Percentiles rank a stretch among this genome's conserved stretches.
These are phyloP conservation scores for Ogataea dorogensis DNA, from an alignment of 805 yeast genomes.

Conservation along the genomic window DNA sequence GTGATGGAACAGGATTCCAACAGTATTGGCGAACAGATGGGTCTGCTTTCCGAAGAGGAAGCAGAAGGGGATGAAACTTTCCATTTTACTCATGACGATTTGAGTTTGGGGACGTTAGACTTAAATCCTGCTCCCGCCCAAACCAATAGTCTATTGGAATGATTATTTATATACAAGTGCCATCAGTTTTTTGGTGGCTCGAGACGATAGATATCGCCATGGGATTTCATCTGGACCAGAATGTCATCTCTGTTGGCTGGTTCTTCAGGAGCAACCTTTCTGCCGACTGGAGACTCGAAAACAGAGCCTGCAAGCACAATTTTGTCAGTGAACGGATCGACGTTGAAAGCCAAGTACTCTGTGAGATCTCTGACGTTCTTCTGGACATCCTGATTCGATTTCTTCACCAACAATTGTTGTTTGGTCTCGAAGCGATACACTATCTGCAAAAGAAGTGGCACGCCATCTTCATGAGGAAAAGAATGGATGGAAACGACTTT, in stretches of 20 bases:
- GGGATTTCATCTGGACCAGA: conserved; percentile 30
- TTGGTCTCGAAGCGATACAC: conserved; percentile 61
- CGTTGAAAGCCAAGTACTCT: conserved; percentile 59
- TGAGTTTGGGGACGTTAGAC: conserved; percentile 23
- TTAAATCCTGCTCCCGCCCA: conserved; percentile 16
- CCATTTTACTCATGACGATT: conserved; percentile 15
- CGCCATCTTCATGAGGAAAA: conserved; percentile 43
- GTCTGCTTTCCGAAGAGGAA: conserved; percentile 26
- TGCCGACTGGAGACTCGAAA: conserved; percentile 54
- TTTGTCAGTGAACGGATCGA: conserved; percentile 59
- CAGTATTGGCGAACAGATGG: conserved; percentile 23
- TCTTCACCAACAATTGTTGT: conserved; percentile 54
- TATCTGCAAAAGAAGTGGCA: conserved; percentile 43
- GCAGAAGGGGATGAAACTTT: conserved; percentile 14
- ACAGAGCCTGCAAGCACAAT: conserved; percentile 62
- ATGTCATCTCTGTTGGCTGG: conserved; percentile 31
- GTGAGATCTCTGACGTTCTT: conserved; percentile 50
- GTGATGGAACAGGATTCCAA: conserved; percentile 26
- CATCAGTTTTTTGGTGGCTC: conserved; percentile 26
- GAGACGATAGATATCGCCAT: conserved; percentile 39
- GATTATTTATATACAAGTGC: conserved; percentile 3
- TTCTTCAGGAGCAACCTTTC: conserved; percentile 31
- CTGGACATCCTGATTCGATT: conserved; percentile 42
- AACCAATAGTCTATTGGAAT: conserved; percentile 20
- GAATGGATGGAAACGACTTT: conserved; percentile 67